Base-by-base conservation (phyloP, 371 early-diverging fungal species). In the Mucor ambiguus region DNA sequence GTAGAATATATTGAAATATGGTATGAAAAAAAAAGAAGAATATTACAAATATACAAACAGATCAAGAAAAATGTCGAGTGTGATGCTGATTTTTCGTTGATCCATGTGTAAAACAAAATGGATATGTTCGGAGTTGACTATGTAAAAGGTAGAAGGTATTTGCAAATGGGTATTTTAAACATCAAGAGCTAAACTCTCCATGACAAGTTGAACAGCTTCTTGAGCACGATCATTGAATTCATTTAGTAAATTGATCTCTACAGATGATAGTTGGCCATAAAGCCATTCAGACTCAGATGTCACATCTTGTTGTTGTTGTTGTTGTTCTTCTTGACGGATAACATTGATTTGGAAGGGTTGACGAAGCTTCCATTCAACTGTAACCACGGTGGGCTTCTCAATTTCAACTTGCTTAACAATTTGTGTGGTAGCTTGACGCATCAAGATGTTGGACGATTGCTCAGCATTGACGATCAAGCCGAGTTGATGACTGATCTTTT, bases 401-500 rank as follows among this genome's bases (percentile, higher is more conserved):
- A 28, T 16, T 12, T 48, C 26, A 8, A 32, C 46, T 24, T 63
- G 58, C 20, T 29, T 38, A 4, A 12, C 20, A 28, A 41, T 60
- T 20, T 37, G 29, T 20, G 52, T 55, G 16, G 43, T 54, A 6
- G 72, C 72, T 70, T 74, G 75, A 26, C 72, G 64, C 10, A 77
- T 67, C 14, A 77, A 60, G 20, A 70, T 72, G 41, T 54, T 20
- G 14, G 77, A 66, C 3, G 77, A 59, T 57, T 73, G 68, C 41
- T 73, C 48, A 28, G 76, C 76, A 43, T 73, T 73, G 16, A 78
- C 58, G 6, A 75, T 71, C 7, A 66, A 58, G 6, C 76, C 78
- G 41, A 78, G 66, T 37, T 78, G 76, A 62, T 68, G 67, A 22
- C 76, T 69, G 43, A 78, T 64, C 30, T 71, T 71, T 41, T 72